These are phyloP conservation scores for Madurella fahalii DNA, from an alignment of 2,329 filamentous ascomycete species.

Conservation along the genomic window DNA sequence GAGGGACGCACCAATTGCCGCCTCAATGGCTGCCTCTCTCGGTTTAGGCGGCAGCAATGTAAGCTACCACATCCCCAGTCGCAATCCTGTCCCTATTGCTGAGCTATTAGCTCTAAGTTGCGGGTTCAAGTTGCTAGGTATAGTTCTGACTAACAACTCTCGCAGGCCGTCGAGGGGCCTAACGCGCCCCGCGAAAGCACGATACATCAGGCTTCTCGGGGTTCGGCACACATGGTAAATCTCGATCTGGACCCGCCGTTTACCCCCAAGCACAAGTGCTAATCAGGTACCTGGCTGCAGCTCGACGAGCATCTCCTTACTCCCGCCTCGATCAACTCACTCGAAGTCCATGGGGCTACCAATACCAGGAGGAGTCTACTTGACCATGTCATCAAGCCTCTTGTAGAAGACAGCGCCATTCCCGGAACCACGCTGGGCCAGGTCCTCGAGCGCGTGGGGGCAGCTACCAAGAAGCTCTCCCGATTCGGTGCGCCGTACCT, in stretches of 20 bases:
- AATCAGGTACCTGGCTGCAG: slow-evolving; percentile 38
- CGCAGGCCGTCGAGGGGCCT: slow-evolving; percentile 13
- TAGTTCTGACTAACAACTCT: not conserved
- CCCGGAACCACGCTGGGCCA: slow-evolving; percentile 74
- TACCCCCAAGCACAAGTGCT: not conserved
- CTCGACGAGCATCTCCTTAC: slow-evolving; percentile 78
- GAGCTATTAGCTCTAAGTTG: not conserved
- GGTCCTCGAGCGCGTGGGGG: slow-evolving; percentile 67
- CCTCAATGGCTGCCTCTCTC: slow-evolving; percentile 19
- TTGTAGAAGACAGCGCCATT: slow-evolving; percentile 65
- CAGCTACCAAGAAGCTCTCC: slow-evolving; percentile 68
- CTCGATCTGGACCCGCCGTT: not conserved
- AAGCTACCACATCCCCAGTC: slow-evolving; percentile 2
- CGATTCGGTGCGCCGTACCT: slow-evolving; percentile 63
- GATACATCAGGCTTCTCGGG: slow-evolving; percentile 1
- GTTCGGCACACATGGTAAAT: slow-evolving; percentile 14
- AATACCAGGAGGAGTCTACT: slow-evolving; percentile 84
- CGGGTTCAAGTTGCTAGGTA: not conserved
- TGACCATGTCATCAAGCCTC: slow-evolving; percentile 71
- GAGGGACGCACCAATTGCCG: slow-evolving; percentile 18
- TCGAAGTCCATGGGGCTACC: slow-evolving; percentile 76
- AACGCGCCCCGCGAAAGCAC: not conserved
- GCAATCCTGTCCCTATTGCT: not conserved
- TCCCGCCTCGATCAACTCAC: slow-evolving; percentile 80
- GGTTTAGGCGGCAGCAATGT: slow-evolving; percentile 18